Conservation (phyloP, 2,329 filamentous ascomycete genomes). For the Mycosphaerella arachidis region DNA sequence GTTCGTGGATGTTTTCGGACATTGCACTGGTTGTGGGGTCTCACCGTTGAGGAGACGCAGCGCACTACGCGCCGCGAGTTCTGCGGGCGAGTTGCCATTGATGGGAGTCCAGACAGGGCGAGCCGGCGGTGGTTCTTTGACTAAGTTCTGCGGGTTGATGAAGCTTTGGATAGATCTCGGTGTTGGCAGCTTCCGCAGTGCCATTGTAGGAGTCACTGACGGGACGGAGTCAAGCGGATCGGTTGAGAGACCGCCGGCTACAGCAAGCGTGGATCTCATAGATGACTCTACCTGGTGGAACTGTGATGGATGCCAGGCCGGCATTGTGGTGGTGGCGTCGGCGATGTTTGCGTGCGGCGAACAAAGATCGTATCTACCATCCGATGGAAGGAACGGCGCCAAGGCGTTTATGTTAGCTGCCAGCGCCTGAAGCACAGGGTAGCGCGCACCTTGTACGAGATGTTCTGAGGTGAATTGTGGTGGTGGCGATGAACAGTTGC, state of each 20-base stretch:
- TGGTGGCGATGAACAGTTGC: neutral
- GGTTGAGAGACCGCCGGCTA: neutral
- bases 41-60: neutral
- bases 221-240: neutral
- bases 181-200: neutral
- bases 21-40: neutral
- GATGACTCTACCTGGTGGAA: neutral
- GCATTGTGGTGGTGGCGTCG: neutral
- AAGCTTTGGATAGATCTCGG: neutral
- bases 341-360: neutral
- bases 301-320: conserved; percentile 2
- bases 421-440: neutral
- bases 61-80: neutral
- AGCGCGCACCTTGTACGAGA: neutral
- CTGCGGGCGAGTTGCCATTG: neutral
- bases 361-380: neutral
- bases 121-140: neutral
- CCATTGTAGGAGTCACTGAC: neutral
- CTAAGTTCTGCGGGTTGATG: neutral
- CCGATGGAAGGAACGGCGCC: neutral
- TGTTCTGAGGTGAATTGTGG: neutral
- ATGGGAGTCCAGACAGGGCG: neutral
- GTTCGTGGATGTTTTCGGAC: neutral
- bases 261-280: conserved; percentile 4
- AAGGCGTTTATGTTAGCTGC: neutral